Evolutionary conservation across 108 stramenopile species (phyloP), one percentile per base, ranked within the genome.

Genomic region (Skeletonema tropicum): DNA sequence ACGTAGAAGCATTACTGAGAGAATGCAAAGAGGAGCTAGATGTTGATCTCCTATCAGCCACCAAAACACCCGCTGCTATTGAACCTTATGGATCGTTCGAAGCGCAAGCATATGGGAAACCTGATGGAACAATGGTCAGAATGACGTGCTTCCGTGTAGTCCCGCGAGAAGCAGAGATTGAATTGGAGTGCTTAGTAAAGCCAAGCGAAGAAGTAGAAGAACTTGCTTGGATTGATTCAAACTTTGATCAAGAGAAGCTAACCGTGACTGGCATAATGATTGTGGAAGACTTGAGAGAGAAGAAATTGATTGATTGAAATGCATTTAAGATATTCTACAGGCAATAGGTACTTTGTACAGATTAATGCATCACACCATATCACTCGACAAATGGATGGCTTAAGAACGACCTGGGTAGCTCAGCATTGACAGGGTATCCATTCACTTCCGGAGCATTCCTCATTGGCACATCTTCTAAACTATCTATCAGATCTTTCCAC

Each of bases 1-100:
- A 87, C 38, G 49, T 60, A 36, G 58, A 84, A 57, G 83, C 86
- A 35, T 80, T 87, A 17, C 41, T 45, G 4, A 67, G 81, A 39
- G 87, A 87, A 77, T 87, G 87, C 41, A 69, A 60, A 32, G 87
- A 87, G 60, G 87, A 87, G 58, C 42, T 87, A 19, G 76, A 82
- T 8, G 74, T 87, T 15, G 70, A 79, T 73, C 60, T 87, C 15
- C 33, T 45, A 36, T 32, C 80, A 65, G 70, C 68, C 19, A 70
- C 67, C 31, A 80, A 32, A 45, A 74, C 68, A 21, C 60, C 70
- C 57, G 68, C 64, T 29, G 63, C 49, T 25, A 82, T 87, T 11
- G 46, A 75, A 39, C 68, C 69, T 8, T 87, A 82, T 77, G 86
- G 86, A 6, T 73, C 60, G 10, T 87, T 87, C 57, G 42, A 76